These are phyloP conservation scores for Ogataea henricii DNA, from an alignment of 805 yeast genomes.

Conservation along the genomic window DNA sequence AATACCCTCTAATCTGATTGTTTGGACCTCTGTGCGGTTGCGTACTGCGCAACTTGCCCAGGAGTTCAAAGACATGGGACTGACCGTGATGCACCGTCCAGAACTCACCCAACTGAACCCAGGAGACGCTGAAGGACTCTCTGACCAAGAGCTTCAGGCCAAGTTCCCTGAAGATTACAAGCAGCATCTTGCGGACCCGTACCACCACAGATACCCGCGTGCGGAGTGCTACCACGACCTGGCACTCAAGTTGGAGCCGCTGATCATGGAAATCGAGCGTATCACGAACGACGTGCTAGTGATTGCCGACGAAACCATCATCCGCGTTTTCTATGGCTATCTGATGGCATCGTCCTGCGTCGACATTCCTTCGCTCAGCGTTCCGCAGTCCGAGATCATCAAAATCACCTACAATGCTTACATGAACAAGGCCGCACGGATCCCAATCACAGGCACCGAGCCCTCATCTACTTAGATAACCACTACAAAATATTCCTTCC, in stretches of 20 bases:
- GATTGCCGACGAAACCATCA: constrained; percentile 89
- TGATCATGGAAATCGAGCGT: constrained; percentile 91
- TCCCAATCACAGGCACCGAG: constrained; percentile 26
- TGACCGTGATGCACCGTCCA: constrained; percentile 71
- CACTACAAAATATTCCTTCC: too few species aligned
- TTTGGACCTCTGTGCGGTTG: constrained; percentile 94
- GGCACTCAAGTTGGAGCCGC: constrained; percentile 91
- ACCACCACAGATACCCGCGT: constrained; percentile 88
- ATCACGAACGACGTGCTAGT: constrained; percentile 84
- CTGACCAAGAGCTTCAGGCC: constrained; percentile 56
- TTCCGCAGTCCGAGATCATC: constrained; percentile 80
- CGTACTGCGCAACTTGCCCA: constrained; percentile 81
- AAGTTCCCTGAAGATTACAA: constrained; percentile 70
- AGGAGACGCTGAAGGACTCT: constrained; percentile 76
- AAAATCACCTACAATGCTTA: constrained; percentile 89
- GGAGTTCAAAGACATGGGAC: constrained; percentile 62
- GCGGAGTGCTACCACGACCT: constrained; percentile 96
- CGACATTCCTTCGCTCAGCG: constrained; percentile 79
- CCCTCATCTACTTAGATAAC: too few species aligned
- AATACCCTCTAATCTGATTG: constrained; percentile 49
- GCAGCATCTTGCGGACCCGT: constrained; percentile 73
- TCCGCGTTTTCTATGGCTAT: constrained; percentile 90
- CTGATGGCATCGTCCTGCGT: constrained; percentile 87
- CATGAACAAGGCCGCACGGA: constrained; percentile 63
- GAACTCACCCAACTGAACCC: constrained; percentile 89